These are phyloP conservation scores for Phytophthora hybrid DNA, from an alignment of 352 stramenopile genomes.

Conservation along the genomic window DNA sequence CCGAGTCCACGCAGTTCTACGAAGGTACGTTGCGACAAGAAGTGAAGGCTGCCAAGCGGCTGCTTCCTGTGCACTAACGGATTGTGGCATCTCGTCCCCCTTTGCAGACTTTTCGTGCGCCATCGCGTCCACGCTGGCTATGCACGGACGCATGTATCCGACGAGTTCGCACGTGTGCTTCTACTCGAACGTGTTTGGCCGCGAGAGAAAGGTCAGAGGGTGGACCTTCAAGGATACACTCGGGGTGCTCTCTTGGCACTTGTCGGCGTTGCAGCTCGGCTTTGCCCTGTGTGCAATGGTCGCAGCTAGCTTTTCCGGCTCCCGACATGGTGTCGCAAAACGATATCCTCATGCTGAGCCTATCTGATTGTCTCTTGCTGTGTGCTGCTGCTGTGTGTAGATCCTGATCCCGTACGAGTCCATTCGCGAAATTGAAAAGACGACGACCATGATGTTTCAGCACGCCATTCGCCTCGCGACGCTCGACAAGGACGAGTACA, in stretches of 20 bases:
- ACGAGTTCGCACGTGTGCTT: slow-evolving; percentile 86
- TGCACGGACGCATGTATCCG: slow-evolving; percentile 91
- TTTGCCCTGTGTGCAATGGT: slow-evolving; percentile 31
- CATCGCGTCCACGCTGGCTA: slow-evolving; percentile 78
- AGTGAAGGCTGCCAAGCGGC: slow-evolving; percentile 11
- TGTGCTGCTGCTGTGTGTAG: slow-evolving; percentile 33
- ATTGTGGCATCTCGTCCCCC: slow-evolving; percentile 13
- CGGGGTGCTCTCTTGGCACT: slow-evolving; percentile 22
- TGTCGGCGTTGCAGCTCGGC: slow-evolving; percentile 21
- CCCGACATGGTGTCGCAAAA: slow-evolving; percentile 35
- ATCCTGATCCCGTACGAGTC: slow-evolving; percentile 88
- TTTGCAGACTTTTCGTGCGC: slow-evolving; percentile 84
- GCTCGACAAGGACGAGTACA: slow-evolving; percentile 77
- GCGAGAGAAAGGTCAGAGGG: slow-evolving; percentile 78
- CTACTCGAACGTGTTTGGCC: slow-evolving; percentile 90
- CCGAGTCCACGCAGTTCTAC: slow-evolving; percentile 76
- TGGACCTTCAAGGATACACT: slow-evolving; percentile 45
- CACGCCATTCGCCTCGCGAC: slow-evolving; percentile 76
- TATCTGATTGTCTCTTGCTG: slow-evolving; percentile 26
- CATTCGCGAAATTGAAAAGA: slow-evolving; percentile 84
- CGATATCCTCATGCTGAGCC: neutral
- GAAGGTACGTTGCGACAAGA: slow-evolving; percentile 51
- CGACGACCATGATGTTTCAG: slow-evolving; percentile 86
- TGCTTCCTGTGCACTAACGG: slow-evolving; percentile 10
- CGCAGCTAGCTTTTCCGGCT: slow-evolving; percentile 24